A percentile compares a stretch with the other conserved stretches of the same genome.
Evolutionary conservation across 2,329 filamentous ascomycete genomes (phyloP).

Genomic region (Fusarium drepaniforme): DNA sequence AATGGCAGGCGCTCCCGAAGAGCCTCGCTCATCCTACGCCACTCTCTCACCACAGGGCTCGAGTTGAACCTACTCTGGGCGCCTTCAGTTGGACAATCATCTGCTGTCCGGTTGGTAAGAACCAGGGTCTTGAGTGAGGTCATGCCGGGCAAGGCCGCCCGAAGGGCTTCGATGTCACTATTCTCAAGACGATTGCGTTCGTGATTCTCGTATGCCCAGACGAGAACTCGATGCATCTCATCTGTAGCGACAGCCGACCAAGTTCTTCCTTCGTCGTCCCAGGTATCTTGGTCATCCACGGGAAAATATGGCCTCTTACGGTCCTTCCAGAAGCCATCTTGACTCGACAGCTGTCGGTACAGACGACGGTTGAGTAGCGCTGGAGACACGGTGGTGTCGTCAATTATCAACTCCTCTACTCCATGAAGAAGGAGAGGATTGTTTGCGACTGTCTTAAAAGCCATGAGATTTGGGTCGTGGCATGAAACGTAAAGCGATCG

Average conservation of each 20-base stretch:
- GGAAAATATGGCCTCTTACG: not conserved
- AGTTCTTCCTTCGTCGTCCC: not conserved
- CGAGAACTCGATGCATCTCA: not conserved
- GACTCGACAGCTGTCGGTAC: too few relatives aligned
- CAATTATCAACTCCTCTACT: constrained; percentile 12
- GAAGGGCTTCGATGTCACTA: not conserved
- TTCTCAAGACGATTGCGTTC: not conserved
- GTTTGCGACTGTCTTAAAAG: too few relatives aligned
- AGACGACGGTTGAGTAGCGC: not conserved
- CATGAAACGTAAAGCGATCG: not conserved
- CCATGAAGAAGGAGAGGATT: not conserved
- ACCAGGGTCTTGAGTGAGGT: not conserved
- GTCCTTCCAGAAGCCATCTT: too few relatives aligned
- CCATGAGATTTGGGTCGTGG: not conserved
- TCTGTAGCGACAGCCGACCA: not conserved
- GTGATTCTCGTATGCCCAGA: not conserved
- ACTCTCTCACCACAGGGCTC: not conserved
- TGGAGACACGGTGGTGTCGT: constrained; percentile 17
- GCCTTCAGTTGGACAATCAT: not conserved
- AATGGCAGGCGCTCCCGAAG: not conserved
- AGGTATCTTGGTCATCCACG: not conserved
- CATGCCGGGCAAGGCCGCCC: not conserved
- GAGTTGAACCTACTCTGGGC: constrained; percentile 6
- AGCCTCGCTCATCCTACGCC: not conserved
- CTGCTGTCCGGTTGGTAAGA: constrained; percentile 5